Percentiles rank a stretch among this genome's conserved stretches.
Evolutionary conservation across 1,139 yeast species (phyloP).

Genomic region (Yamadazyma mexicana): DNA sequence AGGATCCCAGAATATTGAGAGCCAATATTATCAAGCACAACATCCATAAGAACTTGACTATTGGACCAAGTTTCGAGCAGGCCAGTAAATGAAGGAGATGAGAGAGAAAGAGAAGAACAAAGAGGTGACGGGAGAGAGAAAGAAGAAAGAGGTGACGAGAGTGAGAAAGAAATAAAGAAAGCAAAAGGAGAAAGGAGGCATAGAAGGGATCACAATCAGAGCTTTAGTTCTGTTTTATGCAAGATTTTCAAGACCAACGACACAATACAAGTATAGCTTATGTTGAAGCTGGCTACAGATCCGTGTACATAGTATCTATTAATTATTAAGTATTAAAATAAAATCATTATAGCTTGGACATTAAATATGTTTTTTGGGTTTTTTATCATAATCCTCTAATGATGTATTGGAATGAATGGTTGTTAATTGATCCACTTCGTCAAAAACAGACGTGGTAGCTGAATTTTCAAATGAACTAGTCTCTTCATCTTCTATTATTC

Average conservation of each 20-base stretch:
- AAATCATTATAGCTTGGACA: slow-evolving; percentile 8
- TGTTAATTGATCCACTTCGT: slow-evolving; percentile 21
- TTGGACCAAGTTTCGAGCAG: slow-evolving; percentile 48
- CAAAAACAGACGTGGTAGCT: slow-evolving; percentile 44
- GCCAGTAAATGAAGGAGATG: slow-evolving; percentile 17
- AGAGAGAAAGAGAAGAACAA: not conserved
- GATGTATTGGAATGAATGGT: slow-evolving; percentile 16
- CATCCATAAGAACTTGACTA: slow-evolving; percentile 51
- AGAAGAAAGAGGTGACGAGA: not conserved
- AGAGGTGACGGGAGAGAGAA: not conserved
- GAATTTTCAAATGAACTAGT: slow-evolving; percentile 35
- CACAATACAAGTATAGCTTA: not conserved
- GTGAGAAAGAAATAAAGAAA: not conserved
- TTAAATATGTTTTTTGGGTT: slow-evolving; percentile 11
- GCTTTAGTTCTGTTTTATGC: too few relatives aligned
- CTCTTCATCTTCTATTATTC: slow-evolving; percentile 25
- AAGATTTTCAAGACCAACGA: too few relatives aligned
- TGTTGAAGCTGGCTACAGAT: not conserved
- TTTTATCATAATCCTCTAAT: slow-evolving; percentile 15
- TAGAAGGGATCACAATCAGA: not conserved
- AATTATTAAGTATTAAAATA: slow-evolving; percentile 11
- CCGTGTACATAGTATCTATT: slow-evolving; percentile 6
- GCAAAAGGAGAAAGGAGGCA: not conserved
- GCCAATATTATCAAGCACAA: slow-evolving; percentile 72
- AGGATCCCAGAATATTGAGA: slow-evolving; percentile 89